Percentiles rank a stretch among this genome's conserved stretches.
Evolutionary conservation across 2,329 filamentous ascomycete genomes (phyloP).

Genomic region (Verticillium dahliae): DNA sequence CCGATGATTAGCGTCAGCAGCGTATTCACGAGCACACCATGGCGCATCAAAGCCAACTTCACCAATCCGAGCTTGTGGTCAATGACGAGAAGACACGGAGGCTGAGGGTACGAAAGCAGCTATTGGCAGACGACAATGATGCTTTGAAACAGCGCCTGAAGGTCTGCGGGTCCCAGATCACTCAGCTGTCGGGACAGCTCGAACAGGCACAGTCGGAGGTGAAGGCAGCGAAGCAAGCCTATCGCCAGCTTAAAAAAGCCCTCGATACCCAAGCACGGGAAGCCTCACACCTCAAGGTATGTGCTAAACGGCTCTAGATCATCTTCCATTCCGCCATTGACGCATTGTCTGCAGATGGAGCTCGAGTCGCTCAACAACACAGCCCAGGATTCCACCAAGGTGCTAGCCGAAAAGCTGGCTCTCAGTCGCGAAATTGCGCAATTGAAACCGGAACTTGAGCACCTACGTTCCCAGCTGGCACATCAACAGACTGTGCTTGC

Average conservation of each 20-base stretch:
- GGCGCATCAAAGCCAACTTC: slow-evolving; percentile 59
- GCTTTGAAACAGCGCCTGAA: slow-evolving; percentile 57
- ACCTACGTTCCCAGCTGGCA: slow-evolving; percentile 45
- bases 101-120: slow-evolving; percentile 59
- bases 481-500: slow-evolving; percentile 63
- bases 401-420: slow-evolving; percentile 54
- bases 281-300: slow-evolving; percentile 40
- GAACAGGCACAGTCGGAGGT: slow-evolving; percentile 34
- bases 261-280: slow-evolving; percentile 42
- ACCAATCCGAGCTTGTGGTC: slow-evolving; percentile 59
- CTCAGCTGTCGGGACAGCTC: slow-evolving; percentile 32
- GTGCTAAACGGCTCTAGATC: neutral
- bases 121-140: slow-evolving; percentile 71
- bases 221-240: slow-evolving; percentile 32
- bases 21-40: slow-evolving; percentile 56
- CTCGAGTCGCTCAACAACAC: slow-evolving; percentile 60
- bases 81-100: slow-evolving; percentile 71
- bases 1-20: slow-evolving; percentile 32
- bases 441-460: slow-evolving; percentile 50
- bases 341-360: slow-evolving; percentile 49
- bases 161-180: slow-evolving; percentile 53
- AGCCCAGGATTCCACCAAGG: slow-evolving; percentile 62
- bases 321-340: neutral
- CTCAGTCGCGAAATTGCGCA: slow-evolving; percentile 44
- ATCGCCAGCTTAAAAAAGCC: slow-evolving; percentile 38